Evolutionary conservation across 2,329 filamentous ascomycete species (phyloP).

Genomic region (Neofusicoccum sp.): DNA sequence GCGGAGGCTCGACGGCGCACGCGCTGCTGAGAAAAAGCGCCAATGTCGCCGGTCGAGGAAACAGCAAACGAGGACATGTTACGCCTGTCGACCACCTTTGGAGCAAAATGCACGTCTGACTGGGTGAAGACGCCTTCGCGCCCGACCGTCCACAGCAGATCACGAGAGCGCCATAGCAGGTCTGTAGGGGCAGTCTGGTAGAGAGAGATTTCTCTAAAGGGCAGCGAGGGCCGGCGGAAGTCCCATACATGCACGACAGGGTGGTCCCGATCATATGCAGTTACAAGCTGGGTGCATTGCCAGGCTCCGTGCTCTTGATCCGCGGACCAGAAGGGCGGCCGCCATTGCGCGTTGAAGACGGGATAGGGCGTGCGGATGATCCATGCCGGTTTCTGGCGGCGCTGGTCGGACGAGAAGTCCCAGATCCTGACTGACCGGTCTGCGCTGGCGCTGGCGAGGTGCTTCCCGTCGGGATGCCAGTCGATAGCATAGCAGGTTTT

Average conservation of each 20-base stretch:
- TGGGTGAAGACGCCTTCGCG: slow-evolving; percentile 62
- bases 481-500: slow-evolving; percentile 61
- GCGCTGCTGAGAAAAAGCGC: slow-evolving; percentile 54
- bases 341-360: slow-evolving; percentile 62
- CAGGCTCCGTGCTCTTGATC: slow-evolving; percentile 54
- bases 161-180: slow-evolving; percentile 63
- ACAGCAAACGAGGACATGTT: slow-evolving; percentile 57
- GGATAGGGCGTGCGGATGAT: slow-evolving; percentile 60
- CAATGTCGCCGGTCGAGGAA: slow-evolving; percentile 57
- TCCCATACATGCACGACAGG: slow-evolving; percentile 64
- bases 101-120: slow-evolving; percentile 59
- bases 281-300: slow-evolving; percentile 62
- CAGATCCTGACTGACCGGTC: slow-evolving; percentile 64
- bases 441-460: slow-evolving; percentile 61
- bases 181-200: slow-evolving; percentile 57
- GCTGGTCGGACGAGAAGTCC: slow-evolving; percentile 58
- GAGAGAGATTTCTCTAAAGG: slow-evolving; percentile 59
- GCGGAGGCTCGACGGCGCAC: slow-evolving; percentile 41
- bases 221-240: slow-evolving; percentile 60
- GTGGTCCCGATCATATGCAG: slow-evolving; percentile 61
- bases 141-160: slow-evolving; percentile 64
- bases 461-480: slow-evolving; percentile 66
- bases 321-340: slow-evolving; percentile 57
- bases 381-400: slow-evolving; percentile 59
- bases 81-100: slow-evolving; percentile 58